Base-by-base conservation (phyloP, 495 filamentous ascomycete species). In the Apiosordaria backusii region DNA sequence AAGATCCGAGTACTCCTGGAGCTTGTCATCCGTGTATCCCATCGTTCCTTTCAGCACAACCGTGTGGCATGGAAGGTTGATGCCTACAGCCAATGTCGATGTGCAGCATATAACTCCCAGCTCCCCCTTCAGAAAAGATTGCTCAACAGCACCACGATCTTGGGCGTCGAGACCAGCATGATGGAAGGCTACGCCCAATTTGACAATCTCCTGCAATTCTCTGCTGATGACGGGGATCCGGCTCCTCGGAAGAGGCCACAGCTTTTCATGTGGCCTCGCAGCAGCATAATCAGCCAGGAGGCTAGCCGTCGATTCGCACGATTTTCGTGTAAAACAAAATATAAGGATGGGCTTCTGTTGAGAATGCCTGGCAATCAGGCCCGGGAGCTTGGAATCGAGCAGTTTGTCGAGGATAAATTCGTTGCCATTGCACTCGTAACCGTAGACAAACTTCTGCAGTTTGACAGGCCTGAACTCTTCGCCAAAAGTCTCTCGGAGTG, bases 71-170 rank as follows among this genome's bases (percentile, higher is more conserved):
- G 95, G 95, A 19, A 99, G 79, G 72, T 99, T 99, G 35, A 99
- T 87, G 0, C 95, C 95, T 13, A 99, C 91, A 5, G 94, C 93
- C 50, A 99, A 81, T 1, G 95, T 99, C 0, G 92, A 94, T 2
- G 95, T 99, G 74, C 94, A 97, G 71, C 95, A 99, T 59, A 99
- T 96, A 60, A 97, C 89, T 65, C 83, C 89, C 62, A 99, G 81
- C 9, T 91, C 81, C 2, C 93, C 91, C 21, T 88, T 83, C 7
- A 94, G 78, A 64, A 90, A 99, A 3, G 83, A 84, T 50, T 83
- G 84, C 70, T 97, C 92, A 10, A 97, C 80, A 4, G 84, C 80
- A 25, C 80, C 80, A 66, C 94, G 85, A 72, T 99, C 95, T 45
- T 80, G 74, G 0, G 76, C 69, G 64, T 92, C 88, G 27, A 99